Evolutionary conservation across 495 filamentous ascomycete species (phyloP).

Genomic region (Aspergillus haitiensis): DNA sequence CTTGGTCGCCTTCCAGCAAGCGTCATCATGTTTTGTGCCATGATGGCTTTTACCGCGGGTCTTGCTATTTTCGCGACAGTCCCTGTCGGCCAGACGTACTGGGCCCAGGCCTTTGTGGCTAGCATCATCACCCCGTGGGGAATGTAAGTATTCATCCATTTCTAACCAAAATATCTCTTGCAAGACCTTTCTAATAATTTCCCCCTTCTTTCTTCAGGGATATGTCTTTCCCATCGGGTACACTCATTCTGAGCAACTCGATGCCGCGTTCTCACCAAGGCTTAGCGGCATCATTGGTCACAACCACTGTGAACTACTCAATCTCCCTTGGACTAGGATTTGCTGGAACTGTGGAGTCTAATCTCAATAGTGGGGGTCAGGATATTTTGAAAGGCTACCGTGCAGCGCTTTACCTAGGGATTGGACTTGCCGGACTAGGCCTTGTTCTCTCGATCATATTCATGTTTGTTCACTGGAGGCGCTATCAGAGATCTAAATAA

Average conservation of each 20-base stretch:
- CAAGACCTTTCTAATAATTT: background rate
- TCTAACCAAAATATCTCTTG: background rate
- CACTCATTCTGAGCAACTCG: slow-evolving; percentile 58
- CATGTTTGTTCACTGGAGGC: slow-evolving; percentile 21
- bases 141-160: slow-evolving; percentile 35
- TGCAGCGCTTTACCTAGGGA: slow-evolving; percentile 57
- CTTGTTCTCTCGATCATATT: slow-evolving; percentile 18
- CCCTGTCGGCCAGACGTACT: slow-evolving; percentile 56
- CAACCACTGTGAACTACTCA: slow-evolving; percentile 60
- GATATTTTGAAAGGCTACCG: slow-evolving; percentile 55
- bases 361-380: slow-evolving; percentile 46
- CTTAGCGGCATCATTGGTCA: slow-evolving; percentile 58
- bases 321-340: slow-evolving; percentile 61
- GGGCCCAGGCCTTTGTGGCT: slow-evolving; percentile 59
- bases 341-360: slow-evolving; percentile 58
- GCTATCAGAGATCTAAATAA: background rate
- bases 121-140: slow-evolving; percentile 58
- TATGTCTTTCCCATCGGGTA: slow-evolving; percentile 59
- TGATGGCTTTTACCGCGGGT: slow-evolving; percentile 49
- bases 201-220: slow-evolving; percentile 34
- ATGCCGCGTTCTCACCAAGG: slow-evolving; percentile 62
- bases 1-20: slow-evolving; percentile 41
- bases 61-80: slow-evolving; percentile 46
- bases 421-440: slow-evolving; percentile 37
- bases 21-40: slow-evolving; percentile 52